phyloP scores from a whole-genome alignment of 768 basidiomycete genomes.

The Imleria badia region DNA sequence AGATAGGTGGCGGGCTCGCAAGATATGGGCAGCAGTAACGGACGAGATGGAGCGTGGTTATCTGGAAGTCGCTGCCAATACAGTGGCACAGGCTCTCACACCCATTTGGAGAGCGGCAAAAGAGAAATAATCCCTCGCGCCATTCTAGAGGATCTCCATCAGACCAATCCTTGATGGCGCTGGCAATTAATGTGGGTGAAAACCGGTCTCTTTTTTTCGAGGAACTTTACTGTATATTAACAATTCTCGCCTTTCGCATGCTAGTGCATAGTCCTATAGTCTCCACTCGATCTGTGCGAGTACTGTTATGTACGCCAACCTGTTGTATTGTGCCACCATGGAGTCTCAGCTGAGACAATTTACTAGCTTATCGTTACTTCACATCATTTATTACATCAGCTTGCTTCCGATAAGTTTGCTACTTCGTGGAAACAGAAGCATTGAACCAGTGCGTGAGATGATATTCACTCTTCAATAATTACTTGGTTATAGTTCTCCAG shows the following conservation, averaged over 20 bases:
- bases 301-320: neutral
- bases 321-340: neutral
- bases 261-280: neutral
- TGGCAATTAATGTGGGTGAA: neutral
- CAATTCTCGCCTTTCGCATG: neutral
- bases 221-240: neutral
- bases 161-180: too few relatives aligned
- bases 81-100: slow-evolving; percentile 71
- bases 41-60: slow-evolving; percentile 59
- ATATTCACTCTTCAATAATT: too few relatives aligned
- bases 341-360: too few relatives aligned
- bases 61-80: slow-evolving; percentile 70
- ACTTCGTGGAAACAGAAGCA: too few relatives aligned
- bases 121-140: slow-evolving; percentile 13
- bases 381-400: too few relatives aligned
- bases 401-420: too few relatives aligned
- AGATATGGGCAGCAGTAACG: slow-evolving; percentile 54
- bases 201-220: neutral
- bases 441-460: too few relatives aligned
- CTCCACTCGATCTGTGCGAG: neutral
- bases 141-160: neutral
- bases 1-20: slow-evolving; percentile 73
- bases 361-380: too few relatives aligned
- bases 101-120: slow-evolving; percentile 58
- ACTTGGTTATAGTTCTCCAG: too few relatives aligned